Evolutionary conservation across 352 stramenopile genomes (phyloP), one percentile per base, ranked within the genome.

Genomic region (Aphanomyces invadans): DNA sequence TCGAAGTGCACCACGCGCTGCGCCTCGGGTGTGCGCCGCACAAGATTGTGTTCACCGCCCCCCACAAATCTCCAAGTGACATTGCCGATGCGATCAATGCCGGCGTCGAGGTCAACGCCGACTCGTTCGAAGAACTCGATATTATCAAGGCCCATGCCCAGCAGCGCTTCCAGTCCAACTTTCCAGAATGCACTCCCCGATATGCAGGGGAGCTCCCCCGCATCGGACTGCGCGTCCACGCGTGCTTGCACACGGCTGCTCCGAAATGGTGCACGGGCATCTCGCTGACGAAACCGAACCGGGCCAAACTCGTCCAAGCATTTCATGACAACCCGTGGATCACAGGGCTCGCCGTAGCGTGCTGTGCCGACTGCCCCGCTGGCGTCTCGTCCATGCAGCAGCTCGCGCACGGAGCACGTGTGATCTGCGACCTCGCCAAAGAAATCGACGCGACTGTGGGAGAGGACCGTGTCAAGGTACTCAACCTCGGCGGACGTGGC

Each of bases 401-500:
- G 68, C 49, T 85, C 4, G 74, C 69, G 11, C 59, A 75, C 17
- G 77, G 76, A 54, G 71, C 72, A 33, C 44, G 48, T 26, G 63
- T 57, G 11, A 65, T 76, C 36, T 68, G 69, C n/a, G 56, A 61
- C 48, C 65, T 85, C n/a, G 76, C 77, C n/a, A 55, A 74, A 19
- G 75, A 76, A 48, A 66, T 82, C 17, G 77, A 85, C 29, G 62
- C 70, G 17, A 46, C 44, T 23, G 33, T 70, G 10, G 68, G 71
- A 19, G 26, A 61, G 25, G 62, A 63, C 1, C 74, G 65, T 25
- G 74, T 87, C 29, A 33, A 51, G 9, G 44, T 70, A 33, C 51
- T 87, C 31, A 76, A 88, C 68, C 76, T 88, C 45, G 78, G 79
- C 12, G 79, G 78, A 15, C 44, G 36, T 15, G 78, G 77, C 7